These are phyloP conservation scores for Erigeron canadensis DNA, from an alignment of 129 eudicot species.

Conservation along the genomic window DNA sequence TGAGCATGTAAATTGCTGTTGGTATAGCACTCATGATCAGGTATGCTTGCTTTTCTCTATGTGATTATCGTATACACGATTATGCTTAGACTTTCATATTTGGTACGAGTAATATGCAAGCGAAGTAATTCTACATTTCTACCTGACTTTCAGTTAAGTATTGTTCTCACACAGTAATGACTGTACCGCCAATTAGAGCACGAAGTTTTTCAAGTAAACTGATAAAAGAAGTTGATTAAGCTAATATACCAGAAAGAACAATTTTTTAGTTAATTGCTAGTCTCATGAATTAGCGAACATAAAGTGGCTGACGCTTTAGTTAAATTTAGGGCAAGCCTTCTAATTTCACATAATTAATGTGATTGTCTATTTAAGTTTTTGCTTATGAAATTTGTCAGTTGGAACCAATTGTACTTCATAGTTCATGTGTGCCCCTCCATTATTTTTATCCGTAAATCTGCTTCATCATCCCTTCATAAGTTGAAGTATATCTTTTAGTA, in stretches of 20 bases:
- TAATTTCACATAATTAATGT: no score
- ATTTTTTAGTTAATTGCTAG: background rate
- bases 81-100: background rate
- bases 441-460: background rate
- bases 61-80: background rate
- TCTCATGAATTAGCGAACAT: no score
- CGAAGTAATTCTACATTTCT: background rate
- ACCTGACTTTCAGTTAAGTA: background rate
- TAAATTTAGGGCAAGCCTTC: no score
- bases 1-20: slow-evolving; percentile 81
- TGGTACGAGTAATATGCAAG: background rate
- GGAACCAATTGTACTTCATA: no score
- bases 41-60: slow-evolving; percentile 33
- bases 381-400: background rate
- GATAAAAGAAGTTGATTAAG: background rate
- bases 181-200: background rate
- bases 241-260: background rate
- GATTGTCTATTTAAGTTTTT: background rate
- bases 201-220: background rate
- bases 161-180: background rate
- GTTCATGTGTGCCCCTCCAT: background rate
- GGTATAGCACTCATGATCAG: slow-evolving; percentile 83
- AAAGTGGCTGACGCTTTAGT: no score
- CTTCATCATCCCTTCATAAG: background rate
- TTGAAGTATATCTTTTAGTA: background rate